A percentile compares a stretch with the other conserved stretches of the same genome.
These are phyloP conservation scores for Sugiyamaella mastotermitis DNA, from an alignment of 805 yeast species.

Conservation along the genomic window DNA sequence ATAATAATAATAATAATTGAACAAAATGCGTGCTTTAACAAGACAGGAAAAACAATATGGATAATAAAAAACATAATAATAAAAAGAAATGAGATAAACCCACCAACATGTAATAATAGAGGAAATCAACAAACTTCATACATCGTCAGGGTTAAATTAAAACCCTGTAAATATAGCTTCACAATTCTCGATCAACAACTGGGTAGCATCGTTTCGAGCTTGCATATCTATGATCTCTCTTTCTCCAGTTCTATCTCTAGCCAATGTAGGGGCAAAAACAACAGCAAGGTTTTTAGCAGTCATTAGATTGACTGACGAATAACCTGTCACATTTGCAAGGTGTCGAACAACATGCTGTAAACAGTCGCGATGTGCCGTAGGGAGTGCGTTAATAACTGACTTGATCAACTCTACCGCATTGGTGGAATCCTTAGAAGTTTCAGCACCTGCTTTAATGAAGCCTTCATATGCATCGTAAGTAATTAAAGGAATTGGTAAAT, in stretches of 20 bases:
- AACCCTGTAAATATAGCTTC: slow-evolving; percentile 15
- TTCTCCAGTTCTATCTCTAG: slow-evolving; percentile 71
- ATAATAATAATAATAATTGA: too few species aligned
- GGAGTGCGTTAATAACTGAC: slow-evolving; percentile 47
- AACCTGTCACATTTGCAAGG: slow-evolving; percentile 50
- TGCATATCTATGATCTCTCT: slow-evolving; percentile 83
- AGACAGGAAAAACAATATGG: too few species aligned
- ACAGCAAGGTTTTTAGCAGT: slow-evolving; percentile 74
- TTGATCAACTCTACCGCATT: slow-evolving; percentile 38
- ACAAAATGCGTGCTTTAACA: too few species aligned
- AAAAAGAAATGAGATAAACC: too few species aligned
- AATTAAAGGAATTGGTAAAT: slow-evolving; percentile 79
- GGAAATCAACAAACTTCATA: too few species aligned
- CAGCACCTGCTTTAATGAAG: slow-evolving; percentile 48
- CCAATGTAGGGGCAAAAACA: slow-evolving; percentile 91
- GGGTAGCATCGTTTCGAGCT: slow-evolving; percentile 69
- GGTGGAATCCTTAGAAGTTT: background rate
- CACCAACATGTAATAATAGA: too few species aligned
- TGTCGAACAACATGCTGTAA: slow-evolving; percentile 57
- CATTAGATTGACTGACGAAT: slow-evolving; percentile 67
- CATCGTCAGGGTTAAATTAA: too few species aligned
- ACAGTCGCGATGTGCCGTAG: slow-evolving; percentile 59
- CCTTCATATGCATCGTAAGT: slow-evolving; percentile 63
- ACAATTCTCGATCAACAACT: slow-evolving; percentile 44
- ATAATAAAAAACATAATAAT: too few species aligned